Conservation (phyloP, 371 early-diverging fungal species). For the Phascolomyces articulosus region DNA sequence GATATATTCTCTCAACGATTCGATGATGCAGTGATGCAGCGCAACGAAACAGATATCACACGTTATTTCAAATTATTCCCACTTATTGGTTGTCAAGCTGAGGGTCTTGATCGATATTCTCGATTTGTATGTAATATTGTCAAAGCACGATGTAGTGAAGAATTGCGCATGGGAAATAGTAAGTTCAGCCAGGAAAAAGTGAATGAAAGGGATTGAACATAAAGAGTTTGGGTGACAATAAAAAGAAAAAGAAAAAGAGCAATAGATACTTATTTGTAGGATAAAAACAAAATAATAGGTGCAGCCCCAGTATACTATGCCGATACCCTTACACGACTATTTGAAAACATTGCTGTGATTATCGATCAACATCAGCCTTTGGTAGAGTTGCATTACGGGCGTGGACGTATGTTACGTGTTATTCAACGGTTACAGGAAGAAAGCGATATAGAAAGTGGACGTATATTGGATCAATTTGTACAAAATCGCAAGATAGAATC, state of each 20-base stretch:
- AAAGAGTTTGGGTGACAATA: constrained; percentile 6
- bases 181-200: constrained; percentile 8
- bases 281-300: not conserved
- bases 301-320: constrained; percentile 58
- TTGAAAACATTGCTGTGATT: constrained; percentile 85
- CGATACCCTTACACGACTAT: constrained; percentile 77
- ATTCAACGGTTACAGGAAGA: constrained; percentile 89
- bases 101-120: constrained; percentile 88
- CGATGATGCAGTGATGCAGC: constrained; percentile 73
- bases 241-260: no score
- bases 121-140: constrained; percentile 82
- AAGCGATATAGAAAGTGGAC: constrained; percentile 76
- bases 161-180: constrained; percentile 49
- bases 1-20: constrained; percentile 76
- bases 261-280: not conserved
- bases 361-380: constrained; percentile 85
- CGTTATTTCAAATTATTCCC: constrained; percentile 91
- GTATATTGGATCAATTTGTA: constrained; percentile 77
- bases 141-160: constrained; percentile 70
- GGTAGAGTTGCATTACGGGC: constrained; percentile 82
- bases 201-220: no score
- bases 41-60: constrained; percentile 76
- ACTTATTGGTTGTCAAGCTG: constrained; percentile 74
- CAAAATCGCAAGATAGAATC: constrained; percentile 39
- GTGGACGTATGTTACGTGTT: constrained; percentile 85